Base-by-base conservation (phyloP, 2,329 filamentous ascomycete species). In the Periconia sp. region DNA sequence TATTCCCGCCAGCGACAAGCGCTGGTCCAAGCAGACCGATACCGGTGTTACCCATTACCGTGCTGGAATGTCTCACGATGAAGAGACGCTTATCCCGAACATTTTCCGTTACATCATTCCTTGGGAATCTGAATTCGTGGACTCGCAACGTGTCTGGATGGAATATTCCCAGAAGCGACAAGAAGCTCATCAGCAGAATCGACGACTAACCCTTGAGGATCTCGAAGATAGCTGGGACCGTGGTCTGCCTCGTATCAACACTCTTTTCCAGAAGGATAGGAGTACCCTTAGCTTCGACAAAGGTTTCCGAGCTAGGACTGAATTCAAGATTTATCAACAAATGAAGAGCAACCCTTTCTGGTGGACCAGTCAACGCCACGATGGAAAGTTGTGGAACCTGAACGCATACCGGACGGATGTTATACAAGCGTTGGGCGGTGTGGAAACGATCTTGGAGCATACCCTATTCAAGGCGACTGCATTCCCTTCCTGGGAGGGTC, bases 341-440 rank as follows among this genome's bases (percentile, higher is more conserved):
- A 97, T 99, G 93, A 97, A 96, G 85, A 95, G 89, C 76, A 97
- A 97, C 71, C 94, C 94, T 0, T 97, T 97, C 81, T 97, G 92
- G 92, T 99, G 94, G 94, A 99, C 94, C 3, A 96, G 90, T 66
- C 93, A 97, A 74, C 83, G 94, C 40, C 95, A 99, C 68, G 94
- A 99, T 66, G 94, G 94, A 70, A 97, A 97, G 70, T 76, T 99
- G 5, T 99, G 94, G 94, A 97, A 97, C 60, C 75, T 99, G 50
- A 97, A 97, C 61, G 90, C 91, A 1, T 97, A 97, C 76, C 82
- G 94, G 58, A 97, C 94, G 7, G 94, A 99, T 77, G 92, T 97
- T 10, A 99, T 99, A 54, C 94, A 97, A 72, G 92, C 93, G 0
- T 78, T 97, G 45, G 93, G 93, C 70, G 92, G 92, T 86, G 94